These are phyloP conservation scores for Davidsoniella australis DNA, from an alignment of 2,329 filamentous ascomycete species.

Conservation along the genomic window DNA sequence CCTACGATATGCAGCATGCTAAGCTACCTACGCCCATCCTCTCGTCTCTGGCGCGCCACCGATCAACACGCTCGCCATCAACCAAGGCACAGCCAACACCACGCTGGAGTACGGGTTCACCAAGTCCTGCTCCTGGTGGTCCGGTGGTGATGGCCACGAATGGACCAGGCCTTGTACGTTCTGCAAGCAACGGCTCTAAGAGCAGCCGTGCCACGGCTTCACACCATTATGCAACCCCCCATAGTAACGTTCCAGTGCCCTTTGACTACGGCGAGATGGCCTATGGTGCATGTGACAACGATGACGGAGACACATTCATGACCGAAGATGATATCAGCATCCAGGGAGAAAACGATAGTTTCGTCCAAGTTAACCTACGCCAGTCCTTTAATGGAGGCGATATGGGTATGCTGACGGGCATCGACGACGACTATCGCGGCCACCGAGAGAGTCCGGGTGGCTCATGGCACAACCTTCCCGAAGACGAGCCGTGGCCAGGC, in stretches of 20 bases:
- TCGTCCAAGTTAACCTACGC: slow-evolving; percentile 15
- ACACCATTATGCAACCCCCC: slow-evolving; percentile 59
- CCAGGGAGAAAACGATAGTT: slow-evolving; percentile 17
- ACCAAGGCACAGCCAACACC: slow-evolving; percentile 36
- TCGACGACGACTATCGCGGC: slow-evolving; percentile 10
- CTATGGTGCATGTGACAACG: slow-evolving; percentile 11
- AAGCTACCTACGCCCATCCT: too few species aligned
- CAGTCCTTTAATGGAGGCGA: slow-evolving; percentile 12
- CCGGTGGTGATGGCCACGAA: slow-evolving; percentile 16
- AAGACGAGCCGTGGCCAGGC: slow-evolving; percentile 40
- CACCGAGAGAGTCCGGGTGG: slow-evolving; percentile 10
- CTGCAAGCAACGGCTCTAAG: slow-evolving; percentile 9
- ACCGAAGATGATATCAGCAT: slow-evolving; percentile 20
- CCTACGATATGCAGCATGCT: too few species aligned
- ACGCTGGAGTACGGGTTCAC: slow-evolving; percentile 33
- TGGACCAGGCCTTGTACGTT: slow-evolving; percentile 1
- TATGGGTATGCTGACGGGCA: not conserved
- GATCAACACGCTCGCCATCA: slow-evolving; percentile 39
- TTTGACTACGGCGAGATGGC: slow-evolving; percentile 6
- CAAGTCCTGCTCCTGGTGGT: slow-evolving; percentile 24
- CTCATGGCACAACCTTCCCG: slow-evolving; percentile 21
- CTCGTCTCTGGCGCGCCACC: slow-evolving; percentile 15
- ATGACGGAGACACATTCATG: slow-evolving; percentile 20
- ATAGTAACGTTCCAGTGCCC: slow-evolving; percentile 40
- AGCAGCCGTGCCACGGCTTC: slow-evolving; percentile 31